Evolutionary conservation across 1,139 yeast species (phyloP).

Genomic region (Pichia sp.): DNA sequence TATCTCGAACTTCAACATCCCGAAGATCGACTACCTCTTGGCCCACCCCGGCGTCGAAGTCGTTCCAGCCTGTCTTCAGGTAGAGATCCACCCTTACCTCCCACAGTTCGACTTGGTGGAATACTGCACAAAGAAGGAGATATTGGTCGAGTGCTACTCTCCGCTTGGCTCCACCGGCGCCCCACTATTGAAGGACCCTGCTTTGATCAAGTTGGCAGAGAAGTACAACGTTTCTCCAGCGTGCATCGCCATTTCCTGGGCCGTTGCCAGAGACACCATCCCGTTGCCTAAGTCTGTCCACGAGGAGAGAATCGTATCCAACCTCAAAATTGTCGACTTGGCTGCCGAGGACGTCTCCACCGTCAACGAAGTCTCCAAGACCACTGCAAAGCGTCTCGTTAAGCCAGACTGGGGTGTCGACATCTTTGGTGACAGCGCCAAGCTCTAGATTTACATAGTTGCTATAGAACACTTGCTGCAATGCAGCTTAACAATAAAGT

Average conservation of each 20-base stretch:
- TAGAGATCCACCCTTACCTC: constrained; percentile 70
- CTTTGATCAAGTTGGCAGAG: constrained; percentile 49
- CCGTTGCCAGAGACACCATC: constrained; percentile 60
- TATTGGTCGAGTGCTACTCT: constrained; percentile 68
- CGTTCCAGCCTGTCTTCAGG: constrained; percentile 68
- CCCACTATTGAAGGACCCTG: constrained; percentile 52
- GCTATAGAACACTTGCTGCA: too few species aligned
- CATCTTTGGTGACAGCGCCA: constrained; percentile 6
- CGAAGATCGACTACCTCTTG: constrained; percentile 49
- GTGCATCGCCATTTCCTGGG: constrained; percentile 67
- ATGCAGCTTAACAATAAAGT: too few species aligned
- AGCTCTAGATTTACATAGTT: not conserved
- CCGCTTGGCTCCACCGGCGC: constrained; percentile 74
- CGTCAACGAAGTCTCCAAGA: constrained; percentile 43
- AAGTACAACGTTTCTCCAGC: constrained; percentile 55
- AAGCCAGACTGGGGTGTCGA: constrained; percentile 36
- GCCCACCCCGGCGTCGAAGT: constrained; percentile 40
- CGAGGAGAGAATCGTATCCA: constrained; percentile 54
- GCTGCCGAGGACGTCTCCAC: constrained; percentile 50
- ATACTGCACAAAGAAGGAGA: constrained; percentile 50
- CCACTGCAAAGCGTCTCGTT: constrained; percentile 49
- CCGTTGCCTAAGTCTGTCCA: constrained; percentile 72
- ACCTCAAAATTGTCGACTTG: constrained; percentile 50
- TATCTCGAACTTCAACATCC: constrained; percentile 67
- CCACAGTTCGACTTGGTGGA: constrained; percentile 64